Evolutionary conservation across 2,329 filamentous ascomycete species (phyloP), one percentile per base, ranked within the genome.

Genomic region (Sporothrix brasiliensis): DNA sequence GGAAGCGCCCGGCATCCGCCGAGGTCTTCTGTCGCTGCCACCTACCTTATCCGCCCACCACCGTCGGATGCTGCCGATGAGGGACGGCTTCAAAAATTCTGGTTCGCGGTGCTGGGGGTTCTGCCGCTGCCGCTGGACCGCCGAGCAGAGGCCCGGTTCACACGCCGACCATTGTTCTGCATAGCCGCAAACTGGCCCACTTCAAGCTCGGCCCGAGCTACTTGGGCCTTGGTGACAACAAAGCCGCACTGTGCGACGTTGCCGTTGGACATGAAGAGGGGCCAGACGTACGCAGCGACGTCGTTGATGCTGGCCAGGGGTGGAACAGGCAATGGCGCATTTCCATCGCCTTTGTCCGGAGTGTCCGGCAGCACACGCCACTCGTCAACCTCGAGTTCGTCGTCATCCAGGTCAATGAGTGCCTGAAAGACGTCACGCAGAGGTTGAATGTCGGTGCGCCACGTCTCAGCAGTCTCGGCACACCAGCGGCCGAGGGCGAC

Each of bases 211-310:
- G 66, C 50, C 11, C 19, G 21, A 21, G 34, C 39, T 2, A 30
- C 39, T 16, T 58, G 52, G 6, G 66, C 66, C n/a, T 24, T 34
- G 11, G 66, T 68, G 52, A 68, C 19, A 19, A 56, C 66, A 2
- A 58, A 39, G 13, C 66, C 66, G n/a, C 49, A 19, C 10, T 54
- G 58, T 16, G 41, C 63, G 4, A 70, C 16, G 5, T 49, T 27
- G 13, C 14, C 34, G 63, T 70, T 24, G 14, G n/a, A 4, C 9
- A n/a, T 21, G 24, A 70, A 70, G 14, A 61, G 53, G 56, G 69
- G 69, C 69, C 69, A 70, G 21, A 70, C 53, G 39, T 47, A 16
- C n/a, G 56, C 49, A 5, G 34, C 21, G 10, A 70, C 39, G 24
- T 70, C 53, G 14, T 14, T n/a, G 49, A 27, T 50, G 49, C 11